Base-by-base conservation (phyloP, 2,329 filamentous ascomycete genomes). In the Ophiocordyceps robertsii region DNA sequence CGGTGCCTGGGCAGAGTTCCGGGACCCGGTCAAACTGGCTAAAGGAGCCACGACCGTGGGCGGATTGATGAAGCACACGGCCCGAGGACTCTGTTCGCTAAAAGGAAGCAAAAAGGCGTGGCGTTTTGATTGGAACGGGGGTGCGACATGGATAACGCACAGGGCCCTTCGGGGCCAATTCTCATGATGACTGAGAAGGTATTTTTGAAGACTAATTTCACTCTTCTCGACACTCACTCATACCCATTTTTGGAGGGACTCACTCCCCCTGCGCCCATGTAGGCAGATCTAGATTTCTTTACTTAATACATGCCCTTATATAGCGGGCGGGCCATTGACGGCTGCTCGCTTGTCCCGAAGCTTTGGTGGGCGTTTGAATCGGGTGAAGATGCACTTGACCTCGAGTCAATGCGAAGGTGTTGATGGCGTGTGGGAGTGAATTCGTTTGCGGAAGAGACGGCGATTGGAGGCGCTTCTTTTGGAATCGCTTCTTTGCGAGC, bases 11-110 rank as follows among this genome's bases (percentile, higher is more conserved):
- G 9, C 31, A 32, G n/a, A 13, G 12, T 13, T 6, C 6, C 31
- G 31, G 31, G 12, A 13, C 2, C 31, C 33, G 71, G 71, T 31
- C 72, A 75, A 56, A 70, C 72, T 4, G 69, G 68, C 43, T 73
- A 41, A 55, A 32, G 31, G 10, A 17, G 3, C 24, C 19, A 27
- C 4, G 8, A 19, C 33, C 8, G 16, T 37, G 8, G 29, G 41
- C 4, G 41, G 41, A 39, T 39, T 47, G 44, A 47, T 46, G 44
- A 44, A 47, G 45, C 41, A 2, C 24, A 27, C 24, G 24, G 24
- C 24, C 9, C 24, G 24, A 27, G 24, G 24, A 27, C 24, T 27
- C 9, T 3, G 24, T 9, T 27, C 6, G 24, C 9, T 27, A 27
- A 9, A 27, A 27, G 13, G 33, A 17, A 36, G 8, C 14, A 10